Evolutionary conservation across 2,329 filamentous ascomycete species (phyloP).

Genomic region (Coniochaeta hoffmannii): DNA sequence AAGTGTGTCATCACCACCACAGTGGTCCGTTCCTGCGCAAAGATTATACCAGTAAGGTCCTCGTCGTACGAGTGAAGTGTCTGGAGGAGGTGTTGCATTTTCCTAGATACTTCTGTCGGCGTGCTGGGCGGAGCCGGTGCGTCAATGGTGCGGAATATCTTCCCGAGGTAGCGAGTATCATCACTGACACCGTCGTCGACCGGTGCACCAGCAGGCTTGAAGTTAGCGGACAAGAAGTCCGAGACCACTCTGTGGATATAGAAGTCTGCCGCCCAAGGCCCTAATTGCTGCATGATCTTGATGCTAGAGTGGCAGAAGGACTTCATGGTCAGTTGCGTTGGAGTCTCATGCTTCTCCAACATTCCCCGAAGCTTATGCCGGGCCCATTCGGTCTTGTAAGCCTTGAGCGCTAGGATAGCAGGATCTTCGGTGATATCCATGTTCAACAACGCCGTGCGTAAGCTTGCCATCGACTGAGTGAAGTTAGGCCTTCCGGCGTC

Average conservation of each 20-base stretch:
- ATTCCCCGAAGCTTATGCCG: constrained; percentile 28
- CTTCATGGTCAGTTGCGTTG: constrained; percentile 46
- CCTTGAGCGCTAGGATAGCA: constrained; percentile 39
- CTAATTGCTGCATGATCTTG: constrained; percentile 50
- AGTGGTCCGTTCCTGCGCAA: constrained; percentile 56
- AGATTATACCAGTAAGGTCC: constrained; percentile 53
- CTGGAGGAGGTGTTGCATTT: constrained; percentile 45
- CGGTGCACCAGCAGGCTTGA: constrained; percentile 13
- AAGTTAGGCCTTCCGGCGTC: constrained; percentile 22
- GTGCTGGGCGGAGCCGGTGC: constrained; percentile 8
- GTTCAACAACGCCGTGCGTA: constrained; percentile 30
- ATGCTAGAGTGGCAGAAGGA: constrained; percentile 41
- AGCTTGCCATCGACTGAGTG: constrained; percentile 31
- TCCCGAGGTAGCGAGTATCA: constrained; percentile 49
- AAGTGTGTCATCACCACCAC: constrained; percentile 53
- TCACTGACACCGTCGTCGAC: constrained; percentile 32
- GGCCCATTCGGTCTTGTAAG: constrained; percentile 32
- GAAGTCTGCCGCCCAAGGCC: constrained; percentile 60
- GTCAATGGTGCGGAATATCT: constrained; percentile 28
- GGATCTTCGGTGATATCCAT: constrained; percentile 58
- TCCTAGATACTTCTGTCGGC: constrained; percentile 41
- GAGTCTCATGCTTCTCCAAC: constrained; percentile 39
- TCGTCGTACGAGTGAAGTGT: constrained; percentile 38
- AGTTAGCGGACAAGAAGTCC: constrained; percentile 18
- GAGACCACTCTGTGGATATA: constrained; percentile 49